Evolutionary conservation across 371 early-diverging fungal genomes (phyloP).

Genomic region (Smittium culicis): DNA sequence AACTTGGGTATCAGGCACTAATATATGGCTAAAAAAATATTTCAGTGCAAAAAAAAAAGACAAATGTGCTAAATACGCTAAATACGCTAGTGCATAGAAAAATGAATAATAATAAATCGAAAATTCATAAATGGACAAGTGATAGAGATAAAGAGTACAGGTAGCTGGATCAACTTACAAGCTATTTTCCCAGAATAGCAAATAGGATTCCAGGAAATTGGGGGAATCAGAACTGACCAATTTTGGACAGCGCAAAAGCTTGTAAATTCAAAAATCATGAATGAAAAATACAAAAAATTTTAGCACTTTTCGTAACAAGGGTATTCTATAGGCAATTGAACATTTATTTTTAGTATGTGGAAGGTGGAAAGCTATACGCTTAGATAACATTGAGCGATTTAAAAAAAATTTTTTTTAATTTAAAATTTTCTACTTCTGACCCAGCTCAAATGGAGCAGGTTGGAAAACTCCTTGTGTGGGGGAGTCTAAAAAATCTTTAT

Average conservation of each 20-base stretch:
- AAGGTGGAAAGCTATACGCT: background rate
- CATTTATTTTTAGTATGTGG: background rate
- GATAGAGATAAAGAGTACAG: background rate
- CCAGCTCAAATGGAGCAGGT: background rate
- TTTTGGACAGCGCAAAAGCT: background rate
- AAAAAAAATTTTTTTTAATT: background rate
- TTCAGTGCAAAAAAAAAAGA: background rate
- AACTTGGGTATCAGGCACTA: background rate
- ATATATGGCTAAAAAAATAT: background rate
- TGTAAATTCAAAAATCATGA: background rate
- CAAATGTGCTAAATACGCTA: background rate
- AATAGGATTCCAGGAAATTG: background rate
- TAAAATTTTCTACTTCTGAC: background rate
- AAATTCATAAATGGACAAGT: background rate
- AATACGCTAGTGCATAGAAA: background rate
- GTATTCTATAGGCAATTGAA: background rate
- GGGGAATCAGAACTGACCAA: background rate
- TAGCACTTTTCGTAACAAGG: background rate
- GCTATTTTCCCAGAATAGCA: background rate
- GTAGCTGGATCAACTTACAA: background rate
- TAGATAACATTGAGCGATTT: background rate
- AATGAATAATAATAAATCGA: background rate
- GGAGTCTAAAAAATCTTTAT: background rate
- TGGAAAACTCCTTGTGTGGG: background rate
- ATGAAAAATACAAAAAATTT: background rate